Percentiles rank a stretch among this genome's conserved stretches.
Conservation (phyloP, 2,329 filamentous ascomycete species). For the Aspergillus jensenii region DNA sequence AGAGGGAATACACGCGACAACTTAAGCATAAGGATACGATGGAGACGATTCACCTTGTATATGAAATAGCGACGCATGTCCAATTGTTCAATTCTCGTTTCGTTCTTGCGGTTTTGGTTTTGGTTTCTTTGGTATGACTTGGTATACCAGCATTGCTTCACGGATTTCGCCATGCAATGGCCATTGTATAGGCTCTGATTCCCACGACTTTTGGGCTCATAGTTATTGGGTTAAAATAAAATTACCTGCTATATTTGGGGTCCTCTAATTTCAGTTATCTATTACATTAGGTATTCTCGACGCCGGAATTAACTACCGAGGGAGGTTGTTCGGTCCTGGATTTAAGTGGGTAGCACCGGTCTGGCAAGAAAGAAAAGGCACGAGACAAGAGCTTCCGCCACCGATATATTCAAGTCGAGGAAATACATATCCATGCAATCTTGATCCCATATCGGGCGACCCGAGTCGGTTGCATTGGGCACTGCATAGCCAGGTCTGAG, state of each 20-base stretch:
- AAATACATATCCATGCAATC: neutral
- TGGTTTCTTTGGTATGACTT: slow-evolving; percentile 1
- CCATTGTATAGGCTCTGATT: neutral
- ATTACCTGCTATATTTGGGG: neutral
- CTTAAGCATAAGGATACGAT: slow-evolving; percentile 2
- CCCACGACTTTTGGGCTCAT: neutral
- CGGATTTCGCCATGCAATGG: neutral
- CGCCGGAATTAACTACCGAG: neutral
- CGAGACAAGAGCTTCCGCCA: neutral
- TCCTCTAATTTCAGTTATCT: neutral
- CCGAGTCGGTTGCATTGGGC: neutral
- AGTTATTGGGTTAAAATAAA: neutral
- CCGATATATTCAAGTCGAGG: neutral
- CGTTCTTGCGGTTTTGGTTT: neutral
- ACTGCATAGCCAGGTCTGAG: neutral
- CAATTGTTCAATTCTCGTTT: neutral
- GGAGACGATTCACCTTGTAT: slow-evolving; percentile 5
- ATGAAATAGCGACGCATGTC: slow-evolving; percentile 1
- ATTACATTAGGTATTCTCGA: neutral
- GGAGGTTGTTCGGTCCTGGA: neutral
- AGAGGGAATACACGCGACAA: neutral
- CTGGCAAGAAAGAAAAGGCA: neutral
- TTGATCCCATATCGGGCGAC: neutral
- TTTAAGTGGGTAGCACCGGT: neutral
- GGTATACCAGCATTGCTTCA: neutral